Evolutionary conservation across 2,329 filamentous ascomycete species (phyloP), one percentile per base, ranked within the genome.

Genomic region (Chaetomiaceae sp.): DNA sequence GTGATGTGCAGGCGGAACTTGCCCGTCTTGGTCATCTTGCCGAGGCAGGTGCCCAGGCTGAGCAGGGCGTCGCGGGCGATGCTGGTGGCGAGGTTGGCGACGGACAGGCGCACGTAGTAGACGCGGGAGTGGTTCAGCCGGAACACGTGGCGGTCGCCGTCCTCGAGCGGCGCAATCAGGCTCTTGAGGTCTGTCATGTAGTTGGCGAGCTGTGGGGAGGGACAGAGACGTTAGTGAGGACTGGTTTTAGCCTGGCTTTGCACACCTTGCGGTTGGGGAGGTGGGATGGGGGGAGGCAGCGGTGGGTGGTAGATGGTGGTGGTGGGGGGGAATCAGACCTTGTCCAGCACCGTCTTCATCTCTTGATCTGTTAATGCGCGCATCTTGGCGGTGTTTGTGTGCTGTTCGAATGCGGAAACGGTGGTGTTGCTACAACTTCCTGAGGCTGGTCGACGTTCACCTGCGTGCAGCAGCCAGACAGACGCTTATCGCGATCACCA

Each of bases 1-100:
- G 91, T 97, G 62, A 97, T 87, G 71, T 96, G 90, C 45, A 98
- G 75, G 43, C 91, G 76, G 72, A 98, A 97, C 68, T 97, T 96
- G 53, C 89, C 88, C 4, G 89, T 87, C 74, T 96, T 97, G 52
- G 90, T 96, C 72, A 96, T 94, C 65, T 96, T 95, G 76, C 79
- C 80, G 11, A 97, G 70, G 64, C 90, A 96, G 19, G 85, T 91
- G 20, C 91, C 91, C n/a, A 95, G 72, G 0, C 85, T 90, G 42
- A 96, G 78, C 1, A 97, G 78, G 62, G 84, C 85, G 56, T 87
- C 84, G 58, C 89, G 83, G 30, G 86, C 78, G 54, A 97, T 81
- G 18, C 85, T 89, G 4, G 87, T 94, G 26, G 93, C 90, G 32
- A 97, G 73, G 67, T 97, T 97, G 51, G 91, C 90, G 49, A 97